phyloP scores from a whole-genome alignment of 1,284 basidiomycete species.

The Apiotrichum sp. region DNA sequence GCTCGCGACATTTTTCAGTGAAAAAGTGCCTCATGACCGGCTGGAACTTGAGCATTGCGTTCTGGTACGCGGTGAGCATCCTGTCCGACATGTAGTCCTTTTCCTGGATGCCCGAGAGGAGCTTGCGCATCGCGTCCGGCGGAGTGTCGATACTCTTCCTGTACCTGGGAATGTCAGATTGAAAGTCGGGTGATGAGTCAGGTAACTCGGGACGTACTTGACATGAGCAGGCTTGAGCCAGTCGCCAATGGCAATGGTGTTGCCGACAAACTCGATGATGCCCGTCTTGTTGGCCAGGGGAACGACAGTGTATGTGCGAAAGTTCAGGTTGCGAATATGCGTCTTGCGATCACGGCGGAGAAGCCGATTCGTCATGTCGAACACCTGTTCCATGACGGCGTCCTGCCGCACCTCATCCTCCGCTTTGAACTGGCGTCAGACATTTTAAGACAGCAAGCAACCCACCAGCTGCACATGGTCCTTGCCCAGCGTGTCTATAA shows the following conservation, averaged over 20 bases:
- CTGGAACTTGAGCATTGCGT: slow-evolving; percentile 57
- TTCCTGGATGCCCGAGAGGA: slow-evolving; percentile 32
- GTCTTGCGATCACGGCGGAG: slow-evolving; percentile 70
- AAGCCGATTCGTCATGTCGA: slow-evolving; percentile 78
- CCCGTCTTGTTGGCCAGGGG: slow-evolving; percentile 77
- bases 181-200: too few relatives aligned
- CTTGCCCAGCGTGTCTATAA: slow-evolving; percentile 62
- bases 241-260: slow-evolving; percentile 62
- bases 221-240: slow-evolving; percentile 63
- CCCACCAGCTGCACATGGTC: slow-evolving; percentile 75
- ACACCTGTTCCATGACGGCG: slow-evolving; percentile 98
- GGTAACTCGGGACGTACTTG: slow-evolving; percentile 48
- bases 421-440: slow-evolving; percentile 71
- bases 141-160: slow-evolving; percentile 24
- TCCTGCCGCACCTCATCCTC: slow-evolving; percentile 92
- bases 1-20: slow-evolving; percentile 77
- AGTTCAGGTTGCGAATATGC: slow-evolving; percentile 61
- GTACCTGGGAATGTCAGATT: slow-evolving; percentile 20
- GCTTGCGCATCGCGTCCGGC: slow-evolving; percentile 21
- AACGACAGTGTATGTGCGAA: slow-evolving; percentile 83
- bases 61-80: slow-evolving; percentile 53
- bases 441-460: slow-evolving; percentile 1
- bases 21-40: slow-evolving; percentile 95
- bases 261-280: slow-evolving; percentile 82
- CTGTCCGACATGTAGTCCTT: slow-evolving; percentile 31